phyloP scores from a whole-genome alignment of 192 early-diverging fungal genomes.

The Coemansia sp. region DNA sequence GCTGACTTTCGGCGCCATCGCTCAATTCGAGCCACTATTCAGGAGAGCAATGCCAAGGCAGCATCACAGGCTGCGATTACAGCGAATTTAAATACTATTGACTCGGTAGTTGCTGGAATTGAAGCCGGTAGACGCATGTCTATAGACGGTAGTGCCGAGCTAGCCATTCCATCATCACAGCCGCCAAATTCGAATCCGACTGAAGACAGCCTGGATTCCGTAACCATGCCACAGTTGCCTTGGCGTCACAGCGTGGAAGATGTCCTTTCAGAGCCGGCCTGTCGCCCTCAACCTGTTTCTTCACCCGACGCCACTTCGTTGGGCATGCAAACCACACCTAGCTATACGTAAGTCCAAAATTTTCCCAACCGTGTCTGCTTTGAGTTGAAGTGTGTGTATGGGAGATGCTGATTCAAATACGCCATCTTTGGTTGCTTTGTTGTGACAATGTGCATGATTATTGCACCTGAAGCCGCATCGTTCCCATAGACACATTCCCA shows the following conservation, averaged over 20 bases:
- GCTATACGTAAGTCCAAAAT: not conserved
- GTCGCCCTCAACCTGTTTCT: not conserved
- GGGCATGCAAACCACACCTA: not conserved
- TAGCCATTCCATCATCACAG: no score
- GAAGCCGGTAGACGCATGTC: no score
- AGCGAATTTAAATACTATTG: no score
- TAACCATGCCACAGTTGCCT: not conserved
- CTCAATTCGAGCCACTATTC: slow-evolving; percentile 37
- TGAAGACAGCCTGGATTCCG: not conserved
- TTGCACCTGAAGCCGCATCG: not conserved
- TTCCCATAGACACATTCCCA: no score
- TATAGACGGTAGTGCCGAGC: no score
- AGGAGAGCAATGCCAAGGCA: slow-evolving; percentile 8
- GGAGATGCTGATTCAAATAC: slow-evolving; percentile 13
- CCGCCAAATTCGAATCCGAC: not conserved
- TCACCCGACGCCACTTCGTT: slow-evolving; percentile 7
- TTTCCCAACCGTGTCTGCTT: not conserved
- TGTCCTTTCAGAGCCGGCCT: not conserved
- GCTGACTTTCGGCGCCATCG: slow-evolving; percentile 46
- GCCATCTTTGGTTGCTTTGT: slow-evolving; percentile 5
- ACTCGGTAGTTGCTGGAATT: no score
- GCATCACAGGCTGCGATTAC: not conserved
- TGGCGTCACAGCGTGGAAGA: not conserved
- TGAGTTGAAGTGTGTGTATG: not conserved
- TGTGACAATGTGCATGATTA: slow-evolving; percentile 13